Percentiles rank a stretch among this genome's conserved stretches.
These are phyloP conservation scores for Davidsoniella virescens DNA, from an alignment of 2,329 filamentous ascomycete species.

Conservation along the genomic window DNA sequence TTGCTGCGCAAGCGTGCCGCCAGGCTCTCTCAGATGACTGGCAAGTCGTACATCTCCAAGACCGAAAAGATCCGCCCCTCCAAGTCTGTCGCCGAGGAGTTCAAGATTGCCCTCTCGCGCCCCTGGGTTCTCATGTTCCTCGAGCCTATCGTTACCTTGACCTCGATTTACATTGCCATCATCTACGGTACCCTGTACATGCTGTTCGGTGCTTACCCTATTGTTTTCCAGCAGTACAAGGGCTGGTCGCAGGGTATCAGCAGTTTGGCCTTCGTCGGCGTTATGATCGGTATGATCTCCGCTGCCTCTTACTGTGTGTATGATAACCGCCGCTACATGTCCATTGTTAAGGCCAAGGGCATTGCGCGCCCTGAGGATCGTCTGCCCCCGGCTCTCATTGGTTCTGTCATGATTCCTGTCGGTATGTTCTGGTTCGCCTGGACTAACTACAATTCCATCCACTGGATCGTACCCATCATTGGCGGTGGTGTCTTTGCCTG, in stretches of 20 bases:
- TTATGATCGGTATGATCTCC: constrained; percentile 45
- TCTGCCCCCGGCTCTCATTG: constrained; percentile 43
- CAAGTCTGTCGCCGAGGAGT: constrained; percentile 28
- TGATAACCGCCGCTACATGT: constrained; percentile 37
- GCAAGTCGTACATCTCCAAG: constrained; percentile 38
- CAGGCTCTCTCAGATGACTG: constrained; percentile 33
- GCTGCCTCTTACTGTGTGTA: constrained; percentile 36
- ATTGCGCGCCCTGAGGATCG: constrained; percentile 47
- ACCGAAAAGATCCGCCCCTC: constrained; percentile 28
- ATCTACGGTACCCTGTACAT: constrained; percentile 39
- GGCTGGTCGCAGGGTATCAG: constrained; percentile 43
- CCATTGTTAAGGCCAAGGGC: constrained; percentile 30
- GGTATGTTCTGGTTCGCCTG: constrained; percentile 52
- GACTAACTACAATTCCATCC: constrained; percentile 39
- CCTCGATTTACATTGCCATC: constrained; percentile 48
- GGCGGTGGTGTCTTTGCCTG: constrained; percentile 34
- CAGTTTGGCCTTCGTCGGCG: constrained; percentile 46
- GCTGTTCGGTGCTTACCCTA: constrained; percentile 38
- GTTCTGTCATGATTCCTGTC: constrained; percentile 39
- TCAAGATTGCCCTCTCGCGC: constrained; percentile 40
- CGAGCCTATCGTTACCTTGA: constrained; percentile 50
- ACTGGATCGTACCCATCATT: constrained; percentile 37
- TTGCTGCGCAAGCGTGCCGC: constrained; percentile 36
- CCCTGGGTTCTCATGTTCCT: constrained; percentile 49
- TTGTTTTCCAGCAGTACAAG: constrained; percentile 43